Base-by-base conservation (phyloP, 257 asterid species). In the Coffea canephora region DNA sequence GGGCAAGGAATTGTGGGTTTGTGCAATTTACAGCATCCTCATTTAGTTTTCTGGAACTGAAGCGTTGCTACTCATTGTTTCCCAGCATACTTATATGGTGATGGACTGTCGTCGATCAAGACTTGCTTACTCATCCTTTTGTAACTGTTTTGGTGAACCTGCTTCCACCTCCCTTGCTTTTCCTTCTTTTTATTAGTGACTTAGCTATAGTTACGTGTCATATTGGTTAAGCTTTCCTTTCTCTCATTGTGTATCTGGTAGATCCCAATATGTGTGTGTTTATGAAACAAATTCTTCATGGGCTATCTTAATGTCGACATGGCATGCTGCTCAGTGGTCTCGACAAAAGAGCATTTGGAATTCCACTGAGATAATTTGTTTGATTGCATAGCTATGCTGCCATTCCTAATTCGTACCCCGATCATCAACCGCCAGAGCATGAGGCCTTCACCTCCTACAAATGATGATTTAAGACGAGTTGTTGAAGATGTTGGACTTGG, bases 401-500 rank as follows among this genome's bases (percentile, higher is more conserved):
- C 95, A 75, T 91, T 87, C 81, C 81, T 89, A 82, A 74, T 39
- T 78, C 83, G 50, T 43, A 50, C 46, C 50, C 80, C 87, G 36
- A 78, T 71, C 31, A 62, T 82, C 74, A 74, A 79, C 64, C 69
- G 78, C 77, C 82, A 66, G 76, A 85, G 83, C 67, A 65, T 71
- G 55, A 85, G 75, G 78, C 76, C 82, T 71, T 77, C 46, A 71
- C 88, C 85, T 86, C 97, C 97, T 23, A 85, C 97, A 83, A 84
- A 88, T 27, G 90, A 90, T 59, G 91, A 93, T 76, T 81, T 91
- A 79, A 86, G 85, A 67, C 86, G 67, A 83, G 93, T 87, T 83
- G 87, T 93, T 59, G 89, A 90, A 81, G 94, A 87, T 75, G 97
- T 93, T 76, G 87, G 92, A 49, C 89, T 90, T 39, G 89, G 89